A percentile compares a stretch with the other conserved stretches of the same genome.
These are phyloP conservation scores for Boletellus ananiceps DNA, from an alignment of 768 basidiomycete genomes.

Conservation along the genomic window DNA sequence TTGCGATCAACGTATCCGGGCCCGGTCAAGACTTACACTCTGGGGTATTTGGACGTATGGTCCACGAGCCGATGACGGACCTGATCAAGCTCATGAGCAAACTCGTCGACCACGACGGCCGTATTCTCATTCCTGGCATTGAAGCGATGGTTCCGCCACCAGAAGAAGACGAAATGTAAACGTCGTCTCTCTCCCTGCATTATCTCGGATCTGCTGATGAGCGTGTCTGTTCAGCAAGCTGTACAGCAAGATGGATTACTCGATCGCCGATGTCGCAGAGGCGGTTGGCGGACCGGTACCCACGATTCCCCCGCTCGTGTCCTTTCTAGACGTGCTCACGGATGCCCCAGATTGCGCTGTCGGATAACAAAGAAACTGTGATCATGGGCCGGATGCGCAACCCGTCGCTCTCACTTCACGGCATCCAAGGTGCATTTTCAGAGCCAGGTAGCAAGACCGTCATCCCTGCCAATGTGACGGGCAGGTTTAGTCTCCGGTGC, in stretches of 20 bases:
- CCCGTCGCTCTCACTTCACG: constrained; percentile 87
- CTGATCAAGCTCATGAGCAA: constrained; percentile 78
- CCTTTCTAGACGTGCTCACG: background rate
- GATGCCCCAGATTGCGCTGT: constrained; percentile 51
- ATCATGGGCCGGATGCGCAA: constrained; percentile 94
- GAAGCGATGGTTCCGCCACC: constrained; percentile 78
- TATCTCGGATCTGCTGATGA: background rate
- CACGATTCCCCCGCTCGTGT: background rate
- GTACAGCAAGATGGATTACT: constrained; percentile 73
- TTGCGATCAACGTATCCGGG: constrained; percentile 75
- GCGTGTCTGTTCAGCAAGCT: constrained; percentile 43
- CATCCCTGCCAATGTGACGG: constrained; percentile 83
- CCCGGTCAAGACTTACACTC: constrained; percentile 89
- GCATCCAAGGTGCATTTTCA: constrained; percentile 93
- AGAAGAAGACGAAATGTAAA: constrained; percentile 64
- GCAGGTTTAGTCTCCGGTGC: constrained; percentile 93
- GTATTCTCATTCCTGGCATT: constrained; percentile 85
- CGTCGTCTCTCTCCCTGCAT: constrained; percentile 12
- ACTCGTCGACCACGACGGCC: constrained; percentile 74
- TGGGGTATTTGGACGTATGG: constrained; percentile 76
- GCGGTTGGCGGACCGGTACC: constrained; percentile 60
- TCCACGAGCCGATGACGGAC: constrained; percentile 94
- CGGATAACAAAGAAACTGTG: constrained; percentile 67
- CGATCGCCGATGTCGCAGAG: constrained; percentile 65
- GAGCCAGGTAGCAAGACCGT: constrained; percentile 85